Base-by-base conservation (phyloP, 2,329 filamentous ascomycete genomes). In the Ophiostoma himal-ulmi region DNA sequence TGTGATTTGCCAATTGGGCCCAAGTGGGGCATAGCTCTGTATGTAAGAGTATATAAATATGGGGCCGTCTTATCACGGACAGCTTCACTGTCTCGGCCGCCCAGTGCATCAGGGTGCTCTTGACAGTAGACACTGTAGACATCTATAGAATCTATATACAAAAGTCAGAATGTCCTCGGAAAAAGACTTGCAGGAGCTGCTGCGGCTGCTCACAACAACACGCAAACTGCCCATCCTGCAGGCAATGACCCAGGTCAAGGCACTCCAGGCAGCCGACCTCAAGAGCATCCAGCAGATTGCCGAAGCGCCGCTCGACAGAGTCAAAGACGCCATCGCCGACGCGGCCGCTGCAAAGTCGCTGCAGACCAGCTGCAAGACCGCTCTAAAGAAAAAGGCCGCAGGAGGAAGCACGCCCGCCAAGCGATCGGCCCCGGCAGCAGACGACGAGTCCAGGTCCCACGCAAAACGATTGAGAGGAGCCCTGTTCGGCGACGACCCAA, bases 111-210 rank as follows among this genome's bases (percentile, higher is more conserved):
- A 30, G 26, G 1, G 30, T 30, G 30, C 30, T 30, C 30, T 30
- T 30, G 37, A 10, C 37, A 11, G 8, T 39, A 10, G 37, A 39
- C 37, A 8, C 37, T 13, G 10, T 14, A 44, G 14, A 44, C 17
- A 17, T 13, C 30, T 39, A 13, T 39, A 17, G 11, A 14, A 44
- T 44, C 5, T 17, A 8, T 48, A 2, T 20, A 48, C 2, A 3
- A 2, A 11, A 22, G 5, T n/a, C 17, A 14, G 5, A 22, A 67
- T 70, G 11, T 54, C 73, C 3, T 70, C 83, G 1, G 85, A 87
- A 73, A 82, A 85, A 72, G 86, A 89, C 73, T 78, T 89, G 30
- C 86, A 89, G 74, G 86, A 88, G 75, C 82, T 89, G 20, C 80
- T 89, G 69, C 85, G 86, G 66, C 81, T 89, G 70, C 79, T 89